Percentiles rank a stretch among this genome's conserved stretches.
Evolutionary conservation across 305 asterid species (phyloP).

Genomic region (Caryopteris hybrid): DNA sequence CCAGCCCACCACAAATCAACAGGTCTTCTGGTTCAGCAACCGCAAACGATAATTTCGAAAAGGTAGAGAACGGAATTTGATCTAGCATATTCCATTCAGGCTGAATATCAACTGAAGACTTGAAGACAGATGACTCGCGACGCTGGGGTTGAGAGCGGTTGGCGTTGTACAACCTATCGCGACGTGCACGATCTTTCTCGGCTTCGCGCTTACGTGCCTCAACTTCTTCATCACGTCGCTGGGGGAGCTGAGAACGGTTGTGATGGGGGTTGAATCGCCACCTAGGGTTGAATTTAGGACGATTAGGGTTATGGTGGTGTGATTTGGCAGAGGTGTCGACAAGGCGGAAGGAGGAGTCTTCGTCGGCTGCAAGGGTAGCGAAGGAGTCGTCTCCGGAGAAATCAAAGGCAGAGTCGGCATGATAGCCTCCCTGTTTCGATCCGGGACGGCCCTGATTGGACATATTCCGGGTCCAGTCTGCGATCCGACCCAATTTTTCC

Average conservation of each 20-base stretch:
- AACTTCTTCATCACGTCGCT: constrained; percentile 88
- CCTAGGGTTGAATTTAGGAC: constrained; percentile 75
- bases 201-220: constrained; percentile 89
- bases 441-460: constrained; percentile 51
- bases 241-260: constrained; percentile 77
- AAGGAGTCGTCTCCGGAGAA: constrained; percentile 92
- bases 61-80: constrained; percentile 92
- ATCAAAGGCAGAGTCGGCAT: constrained; percentile 85
- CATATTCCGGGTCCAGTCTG: constrained; percentile 72
- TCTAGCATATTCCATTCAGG: constrained; percentile 99
- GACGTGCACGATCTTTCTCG: constrained; percentile 83
- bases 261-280: constrained; percentile 78
- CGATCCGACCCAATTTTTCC: constrained; percentile 79
- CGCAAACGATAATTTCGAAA: constrained; percentile 71
- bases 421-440: constrained; percentile 45
- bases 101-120: constrained; percentile 89
- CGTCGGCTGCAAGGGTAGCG: constrained; percentile 78
- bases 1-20: constrained; percentile 78
- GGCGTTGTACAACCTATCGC: constrained; percentile 56
- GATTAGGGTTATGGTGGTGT: constrained; percentile 53
- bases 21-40: constrained; percentile 85
- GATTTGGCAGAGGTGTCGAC: constrained; percentile 78
- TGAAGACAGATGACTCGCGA: constrained; percentile 75
- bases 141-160: constrained; percentile 70
- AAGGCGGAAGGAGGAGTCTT: constrained; percentile 82